Evolutionary conservation across 352 stramenopile species (phyloP), one percentile per base, ranked within the genome.

Genomic region (Pythium brassicae): DNA sequence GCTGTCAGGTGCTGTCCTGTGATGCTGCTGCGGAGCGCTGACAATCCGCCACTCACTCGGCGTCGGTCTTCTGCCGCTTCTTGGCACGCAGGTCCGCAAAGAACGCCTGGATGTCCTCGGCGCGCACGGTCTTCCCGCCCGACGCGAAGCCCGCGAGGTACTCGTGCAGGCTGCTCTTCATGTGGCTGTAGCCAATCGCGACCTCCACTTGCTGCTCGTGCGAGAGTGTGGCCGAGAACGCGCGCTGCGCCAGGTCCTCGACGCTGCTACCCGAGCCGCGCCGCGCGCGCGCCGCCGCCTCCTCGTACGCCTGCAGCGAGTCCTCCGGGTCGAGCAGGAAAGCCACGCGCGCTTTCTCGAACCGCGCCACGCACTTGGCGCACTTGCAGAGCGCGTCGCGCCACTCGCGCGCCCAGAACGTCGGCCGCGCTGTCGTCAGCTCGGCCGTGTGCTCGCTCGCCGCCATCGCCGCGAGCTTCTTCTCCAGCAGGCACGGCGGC

Each of bases 191-290:
- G 20, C 78, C 81, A 37, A 83, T 73, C 2, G 78, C 81, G 65
- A 91, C 80, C 53, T 91, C 81, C 47, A 91, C 67, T 61, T 89
- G 78, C 63, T 89, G 78, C 52, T 87, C 70, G 48, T 91, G 81
- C 2, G 72, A 79, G 9, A 91, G 61, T 34, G 71, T 76, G 53
- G 63, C 73, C 32, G 80, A 57, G 59, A 91, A 84, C 4, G 78
- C 74, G 3, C 64, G 68, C 17, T 82, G 57, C 1, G 78, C 76
- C 2, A 68, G 55, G 52, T 80, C 63, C 43, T 86, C 78, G 20
- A 69, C 61, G 0, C 59, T 76, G 25, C 64, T 65, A 25, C 63
- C 70, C 34, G 72, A 66, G 22, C 15, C 27, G 23, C 26, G 20
- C 22, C 49, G 35, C 51, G 74, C 67, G 22, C 66, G 55, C 17